phyloP scores from a whole-genome alignment of 306 rosid species.

The Begonia peltatifolia region DNA sequence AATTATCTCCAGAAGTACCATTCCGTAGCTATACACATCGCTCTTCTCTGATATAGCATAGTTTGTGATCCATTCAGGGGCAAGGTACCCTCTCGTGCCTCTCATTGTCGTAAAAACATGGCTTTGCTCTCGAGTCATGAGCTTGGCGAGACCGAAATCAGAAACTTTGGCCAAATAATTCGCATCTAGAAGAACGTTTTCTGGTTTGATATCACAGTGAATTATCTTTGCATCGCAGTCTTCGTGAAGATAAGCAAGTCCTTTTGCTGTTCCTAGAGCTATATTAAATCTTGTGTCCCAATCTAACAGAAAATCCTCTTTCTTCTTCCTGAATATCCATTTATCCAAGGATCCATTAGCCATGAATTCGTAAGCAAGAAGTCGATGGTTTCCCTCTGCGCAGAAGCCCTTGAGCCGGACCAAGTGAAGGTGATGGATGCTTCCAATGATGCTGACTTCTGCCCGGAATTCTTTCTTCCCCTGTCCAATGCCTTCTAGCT shows the following conservation, averaged over 20 bases:
- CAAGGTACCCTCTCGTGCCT: conserved; percentile 88
- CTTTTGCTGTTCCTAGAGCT: conserved; percentile 87
- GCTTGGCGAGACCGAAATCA: conserved; percentile 82
- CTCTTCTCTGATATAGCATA: conserved; percentile 92
- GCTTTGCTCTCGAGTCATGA: conserved; percentile 81
- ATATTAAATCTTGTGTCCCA: conserved; percentile 72
- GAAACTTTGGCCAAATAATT: conserved; percentile 72
- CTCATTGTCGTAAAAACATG: conserved; percentile 81
- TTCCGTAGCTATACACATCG: conserved; percentile 82
- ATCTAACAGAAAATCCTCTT: conserved; percentile 32
- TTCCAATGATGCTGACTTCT: conserved; percentile 91
- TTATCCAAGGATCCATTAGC: conserved; percentile 75
- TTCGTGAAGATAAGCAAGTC: conserved; percentile 79
- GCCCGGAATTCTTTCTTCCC: conserved; percentile 94
- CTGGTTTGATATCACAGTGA: conserved; percentile 92
- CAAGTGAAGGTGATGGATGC: conserved; percentile 84
- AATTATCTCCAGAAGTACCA: conserved; percentile 69
- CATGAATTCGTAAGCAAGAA: conserved; percentile 85
- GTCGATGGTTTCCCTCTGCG: conserved; percentile 69
- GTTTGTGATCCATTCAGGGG: conserved; percentile 96
- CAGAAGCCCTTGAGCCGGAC: conserved; percentile 75
- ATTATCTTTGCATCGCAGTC: conserved; percentile 82
- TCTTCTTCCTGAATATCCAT: conserved; percentile 64
- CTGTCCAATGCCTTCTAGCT: conserved; percentile 82
- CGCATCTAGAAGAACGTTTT: conserved; percentile 72